Conservation (phyloP, 1,284 basidiomycete genomes). For the Austroboletus niveus region DNA sequence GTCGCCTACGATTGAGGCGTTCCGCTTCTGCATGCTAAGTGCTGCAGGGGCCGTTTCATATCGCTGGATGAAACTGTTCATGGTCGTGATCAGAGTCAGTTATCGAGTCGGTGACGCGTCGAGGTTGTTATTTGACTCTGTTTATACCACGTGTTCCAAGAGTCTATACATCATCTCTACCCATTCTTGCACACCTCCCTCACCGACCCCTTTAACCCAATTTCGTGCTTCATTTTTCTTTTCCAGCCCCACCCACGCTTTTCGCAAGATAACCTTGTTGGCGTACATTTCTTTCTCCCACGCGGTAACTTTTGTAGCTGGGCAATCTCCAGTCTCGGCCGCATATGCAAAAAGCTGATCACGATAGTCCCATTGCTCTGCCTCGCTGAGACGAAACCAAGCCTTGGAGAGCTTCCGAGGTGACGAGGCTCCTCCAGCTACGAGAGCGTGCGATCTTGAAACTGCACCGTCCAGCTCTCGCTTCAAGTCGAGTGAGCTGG, state of each 20-base stretch:
- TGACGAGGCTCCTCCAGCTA: constrained; percentile 29
- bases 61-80: constrained; percentile 75
- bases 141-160: constrained; percentile 35
- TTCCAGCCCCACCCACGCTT: constrained; percentile 60
- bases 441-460: constrained; percentile 46
- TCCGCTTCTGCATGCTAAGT: constrained; percentile 45
- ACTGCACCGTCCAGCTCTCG: constrained; percentile 48
- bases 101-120: constrained; percentile 1
- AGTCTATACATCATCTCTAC: constrained; percentile 53
- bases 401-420: constrained; percentile 43
- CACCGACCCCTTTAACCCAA: constrained; percentile 63
- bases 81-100: constrained; percentile 38
- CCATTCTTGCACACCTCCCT: constrained; percentile 59
- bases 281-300: constrained; percentile 62
- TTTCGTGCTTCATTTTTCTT: constrained; percentile 50
- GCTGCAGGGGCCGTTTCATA: constrained; percentile 57
- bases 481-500: constrained; percentile 45
- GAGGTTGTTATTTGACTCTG: constrained; percentile 22
- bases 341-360: constrained; percentile 55
- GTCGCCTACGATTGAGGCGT: constrained; percentile 47
- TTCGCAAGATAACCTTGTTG: constrained; percentile 48
- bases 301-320: constrained; percentile 38
- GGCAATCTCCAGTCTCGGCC: constrained; percentile 31
- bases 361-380: constrained; percentile 68
- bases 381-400: constrained; percentile 52